Base-by-base conservation (phyloP, 2,329 filamentous ascomycete species). In the Epichloe hybrida region DNA sequence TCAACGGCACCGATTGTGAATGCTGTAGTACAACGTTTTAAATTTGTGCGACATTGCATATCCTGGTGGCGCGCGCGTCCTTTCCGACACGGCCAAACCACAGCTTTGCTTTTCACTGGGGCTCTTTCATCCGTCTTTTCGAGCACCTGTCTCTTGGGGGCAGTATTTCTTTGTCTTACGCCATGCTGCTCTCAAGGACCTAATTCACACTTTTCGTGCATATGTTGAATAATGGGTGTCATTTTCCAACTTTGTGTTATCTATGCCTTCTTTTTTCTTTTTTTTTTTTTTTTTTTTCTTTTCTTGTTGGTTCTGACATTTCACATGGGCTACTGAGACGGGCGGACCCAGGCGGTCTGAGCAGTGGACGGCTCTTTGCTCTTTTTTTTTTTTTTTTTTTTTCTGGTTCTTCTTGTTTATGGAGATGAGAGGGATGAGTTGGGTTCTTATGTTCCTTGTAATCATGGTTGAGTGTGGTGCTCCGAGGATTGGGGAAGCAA, bases 321-420 rank as follows among this genome's bases (percentile, higher is more conserved):
- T 48, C 12, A 31, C 35, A 17, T 6, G 13, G 42, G 49, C 39
- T 36, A 34, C 27, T 36, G 49, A 37, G 38, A 46, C 20, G 42
- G 36, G 53, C 56, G 56, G 62, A 60, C 64, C 64, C 64, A 57
- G 64, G 64, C 56, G 64, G 64, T 61, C 64, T 59, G 54, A 53
- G 48, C 56, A 57, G 39, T 36, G 35, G 13, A 23, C 27, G 34
- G 17, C n/a, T 34, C 20, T 15, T 39, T 44, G 3, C 27, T n/a
- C 51, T n/a, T n/a, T n/a, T n/a, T n/a, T 48, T 58, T 55, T 49
- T 58, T 50, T 53, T 37, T 5, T 23, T 23, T 1, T 21, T 38
- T n/a, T 48, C 39, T 35, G 46, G 5, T 35, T 45, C 38, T 48
- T 40, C 3, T 48, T 23, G 12, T 31, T 50, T 34, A 37, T 39